phyloP scores from a whole-genome alignment of 768 basidiomycete genomes.

The Dioszegia hungarica region DNA sequence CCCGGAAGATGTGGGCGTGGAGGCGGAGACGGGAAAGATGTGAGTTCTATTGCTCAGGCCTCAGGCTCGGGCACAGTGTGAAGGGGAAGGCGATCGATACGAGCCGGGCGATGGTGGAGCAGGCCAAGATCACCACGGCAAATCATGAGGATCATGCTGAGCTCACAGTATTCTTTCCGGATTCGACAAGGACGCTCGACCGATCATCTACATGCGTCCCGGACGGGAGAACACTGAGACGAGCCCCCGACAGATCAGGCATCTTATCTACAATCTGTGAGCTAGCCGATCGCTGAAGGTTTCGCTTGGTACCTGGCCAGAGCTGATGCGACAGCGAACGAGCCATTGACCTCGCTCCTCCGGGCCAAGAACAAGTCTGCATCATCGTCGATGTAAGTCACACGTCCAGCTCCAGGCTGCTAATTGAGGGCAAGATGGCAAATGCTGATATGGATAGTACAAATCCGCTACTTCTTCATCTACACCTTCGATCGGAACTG shows the following conservation, averaged over 20 bases:
- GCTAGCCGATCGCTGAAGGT: neutral
- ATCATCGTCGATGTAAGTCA: conserved; percentile 65
- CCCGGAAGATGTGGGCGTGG: conserved; percentile 69
- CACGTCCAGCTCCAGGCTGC: neutral
- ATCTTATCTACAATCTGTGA: conserved; percentile 80
- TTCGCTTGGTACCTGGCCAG: neutral
- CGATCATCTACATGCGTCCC: conserved; percentile 82
- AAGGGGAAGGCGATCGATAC: neutral
- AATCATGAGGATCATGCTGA: neutral
- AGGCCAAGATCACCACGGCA: neutral
- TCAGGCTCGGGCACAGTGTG: no score
- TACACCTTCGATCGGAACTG: conserved; percentile 76
- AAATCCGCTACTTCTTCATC: conserved; percentile 72
- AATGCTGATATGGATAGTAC: conserved; percentile 53
- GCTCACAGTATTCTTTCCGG: conserved; percentile 67
- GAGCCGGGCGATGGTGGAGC: neutral
- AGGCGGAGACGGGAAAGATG: conserved; percentile 86
- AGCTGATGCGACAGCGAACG: conserved; percentile 69
- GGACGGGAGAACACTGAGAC: conserved; percentile 78
- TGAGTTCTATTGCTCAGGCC: conserved; percentile 48
- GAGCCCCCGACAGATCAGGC: conserved; percentile 70
- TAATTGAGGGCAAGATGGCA: no score
- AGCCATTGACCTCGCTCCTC: conserved; percentile 82
- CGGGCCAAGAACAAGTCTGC: conserved; percentile 72
- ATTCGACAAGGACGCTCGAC: conserved; percentile 80